Base-by-base conservation (phyloP, 352 stramenopile genomes). In the Phytophthora hybrid region DNA sequence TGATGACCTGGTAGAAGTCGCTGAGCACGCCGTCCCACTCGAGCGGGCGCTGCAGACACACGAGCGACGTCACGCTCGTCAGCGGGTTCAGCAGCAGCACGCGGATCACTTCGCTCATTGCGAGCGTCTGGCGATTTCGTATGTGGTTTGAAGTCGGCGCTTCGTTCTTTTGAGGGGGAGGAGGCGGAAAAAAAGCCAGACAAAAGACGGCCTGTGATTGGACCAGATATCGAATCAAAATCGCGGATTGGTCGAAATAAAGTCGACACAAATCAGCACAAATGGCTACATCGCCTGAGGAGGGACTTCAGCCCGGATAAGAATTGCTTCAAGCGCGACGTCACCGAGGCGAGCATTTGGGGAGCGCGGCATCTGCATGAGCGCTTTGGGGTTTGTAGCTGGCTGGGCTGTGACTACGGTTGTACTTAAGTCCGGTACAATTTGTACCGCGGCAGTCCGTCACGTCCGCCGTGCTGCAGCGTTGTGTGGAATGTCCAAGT, bases 1-100 rank as follows among this genome's bases (percentile, higher is more conserved):
- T 92, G 65, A 95, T 90, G 53, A 86, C 86, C 74, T 93, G 86
- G 76, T 93, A 93, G 74, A 95, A 93, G 76, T 95, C 88, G 62
- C 80, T 77, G 4, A 95, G 79, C 63, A 95, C 88, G 66, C 80
- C 63, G 54, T 82, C 84, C 88, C 88, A 95, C 54, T 92, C 83
- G 57, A 95, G 83, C 62, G 88, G 88, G 31, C 88, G 86, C 71
- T 92, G 82, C 44, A 95, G 86, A 77, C 86, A 93, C 75, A 95
- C 88, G 71, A 95, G 85, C 65, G 85, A 86, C 62, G 87, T 93
- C 39, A 81, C 75, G 66, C 83, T 61, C 26, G 83, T 87, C 46
- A 93, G 74, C 53, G 86, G 88, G 56, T 91, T 93, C 39, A 95
- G 79, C 66, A 95, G 78, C 72, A 95, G 72, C 73, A 95, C 88